A percentile compares a stretch with the other conserved stretches of the same genome.
These are phyloP conservation scores for Penicillium angulare DNA, from an alignment of 495 filamentous ascomycete genomes.

Conservation along the genomic window DNA sequence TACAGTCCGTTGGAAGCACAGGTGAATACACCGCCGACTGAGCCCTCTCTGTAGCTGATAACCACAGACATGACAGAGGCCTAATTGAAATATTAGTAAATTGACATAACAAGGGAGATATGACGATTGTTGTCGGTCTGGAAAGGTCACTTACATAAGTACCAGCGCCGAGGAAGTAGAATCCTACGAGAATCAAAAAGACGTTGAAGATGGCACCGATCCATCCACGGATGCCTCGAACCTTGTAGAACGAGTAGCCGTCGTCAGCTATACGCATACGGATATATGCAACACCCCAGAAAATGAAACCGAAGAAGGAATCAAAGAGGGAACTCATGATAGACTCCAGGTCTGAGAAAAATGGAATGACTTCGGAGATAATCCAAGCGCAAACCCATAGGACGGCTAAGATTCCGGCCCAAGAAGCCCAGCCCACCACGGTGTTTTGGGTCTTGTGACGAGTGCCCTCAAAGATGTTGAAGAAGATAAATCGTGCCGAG, in stretches of 20 bases:
- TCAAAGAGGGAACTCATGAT: conserved; percentile 91
- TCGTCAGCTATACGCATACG: conserved; percentile 74
- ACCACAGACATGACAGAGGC: conserved; percentile 64
- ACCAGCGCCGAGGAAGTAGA: conserved; percentile 73
- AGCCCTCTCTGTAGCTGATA: conserved; percentile 52
- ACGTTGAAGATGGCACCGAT: conserved; percentile 64
- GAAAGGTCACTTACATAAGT: conserved; percentile 66
- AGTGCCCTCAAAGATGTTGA: conserved; percentile 75
- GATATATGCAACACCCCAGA: conserved; percentile 87
- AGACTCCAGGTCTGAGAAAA: conserved; percentile 79
- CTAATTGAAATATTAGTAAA: conserved; percentile 23
- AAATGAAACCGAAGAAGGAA: conserved; percentile 92
- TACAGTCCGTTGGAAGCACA: conserved; percentile 59
- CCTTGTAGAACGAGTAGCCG: conserved; percentile 57
- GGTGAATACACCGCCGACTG: conserved; percentile 58
- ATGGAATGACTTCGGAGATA: conserved; percentile 85
- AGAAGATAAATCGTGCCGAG: conserved; percentile 82
- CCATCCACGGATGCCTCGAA: conserved; percentile 59
- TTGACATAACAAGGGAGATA: background rate
- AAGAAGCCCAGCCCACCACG: conserved; percentile 74
- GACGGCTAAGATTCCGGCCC: conserved; percentile 68
- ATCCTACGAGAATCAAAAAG: conserved; percentile 64
- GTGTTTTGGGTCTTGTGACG: conserved; percentile 77
- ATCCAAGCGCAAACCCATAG: conserved; percentile 80
- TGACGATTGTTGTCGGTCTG: background rate